phyloP scores from a whole-genome alignment of 306 rosid genomes.

The Canavalia gladiata region DNA sequence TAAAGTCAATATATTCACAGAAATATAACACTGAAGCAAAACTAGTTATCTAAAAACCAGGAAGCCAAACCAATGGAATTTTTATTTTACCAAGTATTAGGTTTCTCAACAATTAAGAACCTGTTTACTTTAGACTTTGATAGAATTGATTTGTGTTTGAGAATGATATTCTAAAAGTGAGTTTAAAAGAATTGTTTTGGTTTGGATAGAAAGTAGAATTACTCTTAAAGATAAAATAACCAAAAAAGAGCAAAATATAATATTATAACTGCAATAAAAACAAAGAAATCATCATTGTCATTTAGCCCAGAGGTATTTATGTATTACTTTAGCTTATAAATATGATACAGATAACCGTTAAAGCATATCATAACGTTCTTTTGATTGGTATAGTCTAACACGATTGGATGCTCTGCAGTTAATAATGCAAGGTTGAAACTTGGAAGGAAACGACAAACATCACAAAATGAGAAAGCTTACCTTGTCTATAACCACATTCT shows the following conservation, averaged over 20 bases:
- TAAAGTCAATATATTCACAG: conserved; percentile 28
- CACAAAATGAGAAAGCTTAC: conserved; percentile 49
- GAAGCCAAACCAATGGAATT: conserved; percentile 30
- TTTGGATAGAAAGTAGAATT: too few relatives aligned
- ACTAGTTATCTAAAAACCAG: conserved; percentile 30
- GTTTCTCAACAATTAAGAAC: conserved; percentile 25
- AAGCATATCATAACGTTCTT: conserved; percentile 25
- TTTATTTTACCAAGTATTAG: conserved; percentile 25
- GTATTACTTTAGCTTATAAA: conserved; percentile 19
- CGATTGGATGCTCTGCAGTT: background rate
- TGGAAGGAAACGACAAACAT: conserved; percentile 12
- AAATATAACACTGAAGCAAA: conserved; percentile 36
- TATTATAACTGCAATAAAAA: too few relatives aligned
- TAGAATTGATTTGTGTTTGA: background rate
- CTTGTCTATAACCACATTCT: conserved; percentile 93
- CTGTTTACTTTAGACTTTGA: background rate
- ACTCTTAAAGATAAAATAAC: too few relatives aligned
- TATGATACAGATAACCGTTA: background rate
- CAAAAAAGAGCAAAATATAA: too few relatives aligned
- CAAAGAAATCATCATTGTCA: too few relatives aligned
- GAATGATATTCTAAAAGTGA: too few relatives aligned
- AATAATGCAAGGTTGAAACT: background rate
- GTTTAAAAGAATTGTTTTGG: background rate
- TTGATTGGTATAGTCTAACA: background rate
- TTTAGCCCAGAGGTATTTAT: background rate